phyloP scores from a whole-genome alignment of 352 stramenopile species.

The Saprolegnia diclina region DNA sequence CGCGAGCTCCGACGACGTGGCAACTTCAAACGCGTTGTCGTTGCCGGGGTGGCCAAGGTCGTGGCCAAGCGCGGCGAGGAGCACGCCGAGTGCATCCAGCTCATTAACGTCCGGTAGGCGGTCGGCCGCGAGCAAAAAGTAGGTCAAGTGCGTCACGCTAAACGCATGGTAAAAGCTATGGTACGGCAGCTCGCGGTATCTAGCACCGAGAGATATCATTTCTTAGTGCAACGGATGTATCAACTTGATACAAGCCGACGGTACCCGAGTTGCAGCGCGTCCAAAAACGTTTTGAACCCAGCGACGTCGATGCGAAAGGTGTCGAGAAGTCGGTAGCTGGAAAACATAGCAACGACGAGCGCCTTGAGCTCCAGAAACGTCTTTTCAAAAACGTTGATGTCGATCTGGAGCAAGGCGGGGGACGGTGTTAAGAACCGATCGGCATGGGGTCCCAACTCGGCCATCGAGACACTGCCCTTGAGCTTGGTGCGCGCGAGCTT shows the following conservation, averaged over 20 bases:
- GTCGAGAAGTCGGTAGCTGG: conserved; percentile 48
- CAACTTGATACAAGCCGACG: neutral
- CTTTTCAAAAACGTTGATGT: conserved; percentile 23
- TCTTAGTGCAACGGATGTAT: too few species aligned
- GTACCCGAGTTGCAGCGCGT: conserved; percentile 27
- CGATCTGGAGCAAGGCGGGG: neutral
- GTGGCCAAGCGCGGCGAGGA: conserved; percentile 79
- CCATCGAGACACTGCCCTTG: neutral
- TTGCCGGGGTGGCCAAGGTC: conserved; percentile 85
- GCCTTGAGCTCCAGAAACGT: conserved; percentile 43
- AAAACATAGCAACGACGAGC: conserved; percentile 55
- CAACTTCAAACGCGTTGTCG: conserved; percentile 87
- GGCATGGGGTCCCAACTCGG: neutral
- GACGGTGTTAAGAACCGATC: neutral
- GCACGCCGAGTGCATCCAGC: conserved; percentile 63
- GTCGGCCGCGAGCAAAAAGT: conserved; percentile 45
- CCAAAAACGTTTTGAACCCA: conserved; percentile 49
- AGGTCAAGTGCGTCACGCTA: conserved; percentile 63
- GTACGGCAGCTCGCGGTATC: conserved; percentile 68
- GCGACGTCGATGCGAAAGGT: conserved; percentile 60
- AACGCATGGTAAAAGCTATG: conserved; percentile 86
- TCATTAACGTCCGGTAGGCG: conserved; percentile 48
- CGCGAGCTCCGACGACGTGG: conserved; percentile 64
- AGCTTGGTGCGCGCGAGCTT: conserved; percentile 1
- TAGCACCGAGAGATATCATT: too few species aligned